Base-by-base conservation (phyloP, 139 green algal species). In the Coccomyxa sp. region DNA sequence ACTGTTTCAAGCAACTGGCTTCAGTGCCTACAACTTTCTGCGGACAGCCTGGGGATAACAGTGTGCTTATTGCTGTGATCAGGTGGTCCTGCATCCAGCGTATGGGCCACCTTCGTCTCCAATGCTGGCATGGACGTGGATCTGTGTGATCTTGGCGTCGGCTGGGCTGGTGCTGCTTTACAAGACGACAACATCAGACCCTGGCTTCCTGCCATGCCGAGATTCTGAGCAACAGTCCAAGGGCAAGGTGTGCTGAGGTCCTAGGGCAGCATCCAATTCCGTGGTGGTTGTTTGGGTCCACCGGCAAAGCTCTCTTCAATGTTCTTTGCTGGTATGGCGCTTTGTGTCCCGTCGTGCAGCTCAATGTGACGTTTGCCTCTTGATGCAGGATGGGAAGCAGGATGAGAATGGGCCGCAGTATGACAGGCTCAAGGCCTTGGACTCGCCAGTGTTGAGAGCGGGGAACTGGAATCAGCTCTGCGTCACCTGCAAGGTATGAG, bases 381-480 rank as follows among this genome's bases (percentile, higher is more conserved):
- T 79, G 75, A 80, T 63, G 67, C 66, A 30, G 31, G 66, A 67
- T 23, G 27, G 66, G 59, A 30, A 63, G 81, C 51, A 84, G 57
- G 7, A 31, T 58, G 14, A 81, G 58, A 31, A 32, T 4, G 12
- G n/a, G 28, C n/a, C 57, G 23, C 23, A 58, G 58, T 38, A 58
- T 30, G 30, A 80, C 77, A 57, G 76, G 58, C 25, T 51, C 75
- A 58, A 68, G n/a, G 58, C 25, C 67, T 86, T 98, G 38, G 91
- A 98, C 86, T 96, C 92, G 38, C 93, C 95, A 0, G 95, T 93
- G 27, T 86, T 98, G 58, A 95, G 91, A 92, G 88, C 91, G 1
- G 95, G 95, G 23, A 91, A 96, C 74, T 98, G 96, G 96, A 66
- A 88, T 23, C 93, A 96, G 90, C 89, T 98, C 76, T 98, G 95